Evolutionary conservation across 148 eudicot genomes (phyloP), one percentile per base, ranked within the genome.

Genomic region (Talinum fruticosum): DNA sequence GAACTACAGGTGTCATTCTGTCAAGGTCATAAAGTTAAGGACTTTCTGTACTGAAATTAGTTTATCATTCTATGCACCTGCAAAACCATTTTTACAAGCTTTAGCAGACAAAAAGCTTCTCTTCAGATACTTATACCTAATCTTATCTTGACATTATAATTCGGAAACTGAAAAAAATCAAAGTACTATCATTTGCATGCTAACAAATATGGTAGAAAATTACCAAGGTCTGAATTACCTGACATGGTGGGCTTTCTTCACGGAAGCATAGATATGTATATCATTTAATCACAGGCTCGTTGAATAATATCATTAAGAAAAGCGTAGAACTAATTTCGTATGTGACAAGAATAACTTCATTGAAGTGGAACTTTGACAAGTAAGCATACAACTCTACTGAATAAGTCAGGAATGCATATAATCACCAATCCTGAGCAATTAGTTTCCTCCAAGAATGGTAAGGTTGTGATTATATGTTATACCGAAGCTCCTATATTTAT

Each of bases 1-100:
- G 88, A 76, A 82, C 82, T 32, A 89, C 87, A 57, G 95, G 90
- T 66, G 87, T 81, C 99, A 96, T 93, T 76, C 77, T 86, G 76
- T 72, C 71, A 66, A 41, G 33, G 73, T 70, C 78, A 75, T 75
- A 75, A 35, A 77, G 33, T 21, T 37, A 28, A 57, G 74, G 41
- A 29, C 29, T 37, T 38, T 68, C 62, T 32, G 41, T 14, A 30
- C 68, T 57, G 78, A 54, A 69, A 71, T 73, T 59, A 75, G 32
- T 51, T 30, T 57, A 75, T 75, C 79, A 79, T 84, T 68, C 76
- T 64, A 51, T 44, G 75, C 77, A 78, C 88, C 92, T 85, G 87
- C 76, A 76, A 77, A 76, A 70, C 35, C 75, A 36, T n/a, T n/a
- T 53, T 47, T 61, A 35, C 34, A 26, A 64, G 54, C 29, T 26